Evolutionary conservation across 768 basidiomycete species (phyloP), one percentile per base, ranked within the genome.

Genomic region (Candolleomyces efflorescens): DNA sequence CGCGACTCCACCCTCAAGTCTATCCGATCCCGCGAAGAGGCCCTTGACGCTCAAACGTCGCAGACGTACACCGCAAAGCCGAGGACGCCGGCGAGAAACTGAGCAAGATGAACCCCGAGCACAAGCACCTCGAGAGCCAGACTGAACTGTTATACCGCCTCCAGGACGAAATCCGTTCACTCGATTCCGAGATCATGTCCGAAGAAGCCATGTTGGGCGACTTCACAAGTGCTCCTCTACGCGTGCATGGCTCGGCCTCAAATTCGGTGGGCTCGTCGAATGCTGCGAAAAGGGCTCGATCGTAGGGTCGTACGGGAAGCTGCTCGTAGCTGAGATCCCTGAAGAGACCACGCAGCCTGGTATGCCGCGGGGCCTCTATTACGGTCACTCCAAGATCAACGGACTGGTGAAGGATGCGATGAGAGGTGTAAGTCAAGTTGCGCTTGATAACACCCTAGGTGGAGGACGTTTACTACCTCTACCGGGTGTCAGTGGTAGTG

Each of bases 1-100:
- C 82, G 91, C 10, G 81, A 82, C n/a, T n/a, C n/a, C 37, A 84
- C 86, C 50, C 84, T 92, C 77, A 97, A 98, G 69, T 72, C 82
- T 5, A 84, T 98, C 52, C 85, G 94, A 32, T 84, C 90, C 9
- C 79, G 86, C 6, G 94, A 98, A 68, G 94, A 98, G 67, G 77
- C 74, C 3, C 80, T 97, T 2, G 91, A 91, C 55, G 87, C 72
- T 93, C 13, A 86, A 84, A 63, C 82, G 86, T 13, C 81, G 87
- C 17, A 78, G 93, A 53, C 84, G 86, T 62, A 75, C 76, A 77
- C 10, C 71, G 80, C 23, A 88, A 88, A 60, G 90, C 93, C 0
- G 94, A 96, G 55, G 72, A 82, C 17, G 93, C 92, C 2, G 93
- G 96, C 63, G 90, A 81, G 76, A 96, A 95, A 68, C 80, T 98